These are phyloP conservation scores for Apophysomyces trapeziformis DNA, from an alignment of 371 early-diverging fungal species.

Conservation along the genomic window DNA sequence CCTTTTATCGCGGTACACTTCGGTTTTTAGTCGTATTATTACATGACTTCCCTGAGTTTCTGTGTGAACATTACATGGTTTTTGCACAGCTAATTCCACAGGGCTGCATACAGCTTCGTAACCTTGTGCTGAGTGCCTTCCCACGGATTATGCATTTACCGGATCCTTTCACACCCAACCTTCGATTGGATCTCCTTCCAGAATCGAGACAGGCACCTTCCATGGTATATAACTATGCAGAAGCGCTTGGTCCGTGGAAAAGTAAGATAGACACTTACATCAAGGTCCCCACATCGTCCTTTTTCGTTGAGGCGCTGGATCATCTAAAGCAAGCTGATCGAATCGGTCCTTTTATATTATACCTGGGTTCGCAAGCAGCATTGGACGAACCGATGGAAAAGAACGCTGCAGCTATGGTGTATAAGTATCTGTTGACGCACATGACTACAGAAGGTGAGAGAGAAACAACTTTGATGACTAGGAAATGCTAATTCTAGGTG, in stretches of 20 bases:
- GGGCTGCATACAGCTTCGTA: slow-evolving; percentile 92
- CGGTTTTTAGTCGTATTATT: slow-evolving; percentile 88
- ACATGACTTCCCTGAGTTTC: slow-evolving; percentile 97
- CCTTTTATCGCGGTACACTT: slow-evolving; percentile 89
- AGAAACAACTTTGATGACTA: neutral
- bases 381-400: slow-evolving; percentile 26
- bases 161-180: slow-evolving; percentile 94
- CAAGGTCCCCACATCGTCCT: slow-evolving; percentile 4
- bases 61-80: slow-evolving; percentile 88
- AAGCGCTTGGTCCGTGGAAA: slow-evolving; percentile 11
- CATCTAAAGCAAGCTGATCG: slow-evolving; percentile 15
- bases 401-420: slow-evolving; percentile 32
- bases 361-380: slow-evolving; percentile 32
- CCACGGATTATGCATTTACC: slow-evolving; percentile 93
- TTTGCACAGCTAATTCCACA: slow-evolving; percentile 92
- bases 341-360: slow-evolving; percentile 32
- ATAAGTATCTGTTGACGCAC: slow-evolving; percentile 32
- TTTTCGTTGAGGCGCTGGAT: neutral
- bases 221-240: slow-evolving; percentile 26
- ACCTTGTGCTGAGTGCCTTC: slow-evolving; percentile 92
- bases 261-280: slow-evolving; percentile 1
- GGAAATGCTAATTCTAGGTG: neutral
- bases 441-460: slow-evolving; percentile 20
- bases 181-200: slow-evolving; percentile 83
- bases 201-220: slow-evolving; percentile 61